Percentiles rank a stretch among this genome's conserved stretches.
Conservation (phyloP, 225 moss, liverwort and hornwort genomes). For the Marchantia paleacea region DNA sequence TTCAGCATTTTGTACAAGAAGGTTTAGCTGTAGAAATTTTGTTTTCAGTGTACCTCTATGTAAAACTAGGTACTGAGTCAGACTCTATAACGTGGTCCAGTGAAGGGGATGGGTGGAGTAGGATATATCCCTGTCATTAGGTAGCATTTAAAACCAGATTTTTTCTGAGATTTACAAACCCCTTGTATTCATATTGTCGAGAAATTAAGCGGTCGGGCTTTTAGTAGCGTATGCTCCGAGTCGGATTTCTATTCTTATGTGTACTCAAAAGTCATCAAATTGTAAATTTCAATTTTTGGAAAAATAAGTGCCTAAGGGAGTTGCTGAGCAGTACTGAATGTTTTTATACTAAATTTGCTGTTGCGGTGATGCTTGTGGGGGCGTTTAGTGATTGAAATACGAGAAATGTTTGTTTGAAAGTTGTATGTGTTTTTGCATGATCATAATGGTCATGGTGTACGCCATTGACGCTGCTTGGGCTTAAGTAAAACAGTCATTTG, state of each 20-base stretch:
- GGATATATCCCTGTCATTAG: background rate
- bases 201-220: background rate
- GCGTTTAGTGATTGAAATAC: too few species aligned
- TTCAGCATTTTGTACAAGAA: slow-evolving; percentile 10
- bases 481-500: too few species aligned
- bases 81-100: background rate
- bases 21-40: slow-evolving; percentile 6
- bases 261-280: background rate
- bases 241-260: background rate
- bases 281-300: background rate
- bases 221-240: background rate
- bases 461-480: too few species aligned
- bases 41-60: slow-evolving; percentile 5
- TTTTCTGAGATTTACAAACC: background rate
- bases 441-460: background rate
- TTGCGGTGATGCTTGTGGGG: too few species aligned
- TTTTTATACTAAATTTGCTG: background rate
- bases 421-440: too few species aligned
- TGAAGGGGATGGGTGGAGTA: background rate
- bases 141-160: slow-evolving; percentile 10
- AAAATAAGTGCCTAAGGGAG: background rate
- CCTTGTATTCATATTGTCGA: slow-evolving; percentile 18
- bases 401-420: too few species aligned
- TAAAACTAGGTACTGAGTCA: slow-evolving; percentile 10
- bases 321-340: background rate